Evolutionary conservation across 208 protist genomes (phyloP).

Genomic region (Leishmania turanica): DNA sequence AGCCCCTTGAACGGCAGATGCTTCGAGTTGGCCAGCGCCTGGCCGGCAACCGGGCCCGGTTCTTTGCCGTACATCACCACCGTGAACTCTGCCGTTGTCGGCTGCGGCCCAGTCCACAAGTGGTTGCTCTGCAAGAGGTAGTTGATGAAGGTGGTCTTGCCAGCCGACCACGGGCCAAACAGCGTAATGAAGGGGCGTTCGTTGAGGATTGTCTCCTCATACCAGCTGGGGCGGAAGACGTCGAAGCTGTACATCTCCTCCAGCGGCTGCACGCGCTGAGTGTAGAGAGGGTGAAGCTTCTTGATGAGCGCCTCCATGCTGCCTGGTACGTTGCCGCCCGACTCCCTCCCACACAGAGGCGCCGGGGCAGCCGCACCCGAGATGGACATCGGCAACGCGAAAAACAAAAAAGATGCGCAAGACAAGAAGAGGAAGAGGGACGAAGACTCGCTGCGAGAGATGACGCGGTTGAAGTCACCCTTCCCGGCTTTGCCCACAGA

Average conservation of each 20-base stretch:
- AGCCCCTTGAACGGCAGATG: constrained; percentile 91
- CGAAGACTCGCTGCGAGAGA: not conserved
- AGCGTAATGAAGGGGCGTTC: constrained; percentile 69
- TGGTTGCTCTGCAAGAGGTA: constrained; percentile 74
- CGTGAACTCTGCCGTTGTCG: constrained; percentile 82
- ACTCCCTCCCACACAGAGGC: constrained; percentile 26
- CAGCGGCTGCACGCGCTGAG: constrained; percentile 56
- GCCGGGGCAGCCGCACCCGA: not conserved
- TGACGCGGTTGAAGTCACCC: not conserved
- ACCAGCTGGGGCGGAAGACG: constrained; percentile 56
- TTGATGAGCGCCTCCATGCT: constrained; percentile 42
- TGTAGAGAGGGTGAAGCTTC: constrained; percentile 60
- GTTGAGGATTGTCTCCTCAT: constrained; percentile 68
- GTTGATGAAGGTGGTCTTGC: constrained; percentile 88
- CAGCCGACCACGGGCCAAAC: constrained; percentile 80
- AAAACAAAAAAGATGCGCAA: not conserved
- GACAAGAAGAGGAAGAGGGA: not conserved
- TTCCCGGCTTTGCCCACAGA: not conserved
- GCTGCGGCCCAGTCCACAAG: constrained; percentile 77
- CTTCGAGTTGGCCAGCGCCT: constrained; percentile 77
- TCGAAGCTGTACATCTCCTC: constrained; percentile 79
- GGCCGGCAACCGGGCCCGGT: constrained; percentile 75
- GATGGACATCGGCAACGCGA: not conserved
- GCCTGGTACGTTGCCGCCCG: constrained; percentile 35
- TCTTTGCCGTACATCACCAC: constrained; percentile 74